Percentiles rank a stretch among this genome's conserved stretches.
Conservation (phyloP, 352 stramenopile genomes). For the Globisporangium viniferum region DNA sequence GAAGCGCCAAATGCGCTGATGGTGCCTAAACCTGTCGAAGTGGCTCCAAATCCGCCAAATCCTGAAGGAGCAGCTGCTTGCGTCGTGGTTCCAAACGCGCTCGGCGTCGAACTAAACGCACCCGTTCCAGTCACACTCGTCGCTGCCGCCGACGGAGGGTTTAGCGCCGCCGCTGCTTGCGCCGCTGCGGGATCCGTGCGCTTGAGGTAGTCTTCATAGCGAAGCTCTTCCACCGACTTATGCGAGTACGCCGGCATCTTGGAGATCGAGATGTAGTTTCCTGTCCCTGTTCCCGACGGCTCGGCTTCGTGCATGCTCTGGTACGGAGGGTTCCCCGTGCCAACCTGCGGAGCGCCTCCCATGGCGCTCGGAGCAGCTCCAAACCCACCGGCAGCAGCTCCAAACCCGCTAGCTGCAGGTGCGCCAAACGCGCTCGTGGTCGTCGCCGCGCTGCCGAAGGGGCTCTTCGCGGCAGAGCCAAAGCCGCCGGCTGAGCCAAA, state of each 20-base stretch:
- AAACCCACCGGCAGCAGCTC: conserved; percentile 24
- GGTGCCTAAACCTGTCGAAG: conserved; percentile 18
- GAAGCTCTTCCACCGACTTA: conserved; percentile 41
- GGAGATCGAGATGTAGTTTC: conserved; percentile 43
- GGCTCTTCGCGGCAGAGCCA: conserved; percentile 43
- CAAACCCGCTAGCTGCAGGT: conserved; percentile 25
- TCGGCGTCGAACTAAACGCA: conserved; percentile 35
- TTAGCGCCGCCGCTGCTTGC: conserved; percentile 39
- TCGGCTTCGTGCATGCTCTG: conserved; percentile 63
- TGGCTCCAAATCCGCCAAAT: conserved; percentile 43
- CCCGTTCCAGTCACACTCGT: conserved; percentile 32
- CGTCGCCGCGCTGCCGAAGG: conserved; percentile 35
- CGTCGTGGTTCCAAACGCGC: conserved; percentile 21
- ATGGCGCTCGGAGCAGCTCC: conserved; percentile 26
- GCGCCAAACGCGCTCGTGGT: conserved; percentile 51
- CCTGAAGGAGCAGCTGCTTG: conserved; percentile 28
- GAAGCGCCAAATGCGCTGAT: conserved; percentile 20
- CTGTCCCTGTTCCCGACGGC: conserved; percentile 48
- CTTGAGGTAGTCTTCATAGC: conserved; percentile 49
- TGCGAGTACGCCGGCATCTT: conserved; percentile 37
- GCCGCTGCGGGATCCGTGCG: conserved; percentile 28
- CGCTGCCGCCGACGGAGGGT: conserved; percentile 30
- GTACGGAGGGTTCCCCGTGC: conserved; percentile 72
- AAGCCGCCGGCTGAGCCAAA: conserved; percentile 44
- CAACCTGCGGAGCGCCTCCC: conserved; percentile 44